Conservation (phyloP, 768 basidiomycete species). For the Agaricus sinodeliciosus region DNA sequence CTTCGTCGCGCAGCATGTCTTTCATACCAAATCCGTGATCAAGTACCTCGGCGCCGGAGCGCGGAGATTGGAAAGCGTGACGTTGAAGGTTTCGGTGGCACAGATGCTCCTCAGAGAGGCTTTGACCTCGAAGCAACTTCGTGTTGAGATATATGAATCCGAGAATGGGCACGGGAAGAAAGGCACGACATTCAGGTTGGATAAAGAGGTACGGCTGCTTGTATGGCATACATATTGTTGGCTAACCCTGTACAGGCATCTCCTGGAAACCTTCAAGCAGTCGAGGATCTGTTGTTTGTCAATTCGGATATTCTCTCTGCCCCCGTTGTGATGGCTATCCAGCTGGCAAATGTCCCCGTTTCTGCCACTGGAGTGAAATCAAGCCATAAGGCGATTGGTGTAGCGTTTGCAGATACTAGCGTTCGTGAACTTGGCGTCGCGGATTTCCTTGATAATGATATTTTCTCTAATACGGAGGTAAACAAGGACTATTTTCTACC, state of each 20-base stretch:
- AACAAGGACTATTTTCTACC: background rate
- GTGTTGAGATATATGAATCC: slow-evolving; percentile 85
- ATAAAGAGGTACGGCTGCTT: slow-evolving; percentile 59
- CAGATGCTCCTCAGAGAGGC: slow-evolving; percentile 84
- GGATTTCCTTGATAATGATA: slow-evolving; percentile 91
- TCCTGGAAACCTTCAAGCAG: slow-evolving; percentile 61
- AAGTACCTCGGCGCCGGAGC: slow-evolving; percentile 80
- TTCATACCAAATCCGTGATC: slow-evolving; percentile 85
- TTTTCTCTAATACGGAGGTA: slow-evolving; percentile 94
- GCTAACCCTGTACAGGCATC: slow-evolving; percentile 32
- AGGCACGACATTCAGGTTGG: slow-evolving; percentile 64
- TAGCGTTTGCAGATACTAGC: slow-evolving; percentile 91
- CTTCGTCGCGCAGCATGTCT: slow-evolving; percentile 80
- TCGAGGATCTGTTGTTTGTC: slow-evolving; percentile 82
- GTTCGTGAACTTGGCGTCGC: slow-evolving; percentile 79
- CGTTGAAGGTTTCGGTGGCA: slow-evolving; percentile 68
- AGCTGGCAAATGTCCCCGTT: slow-evolving; percentile 51
- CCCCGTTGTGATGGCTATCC: slow-evolving; percentile 88
- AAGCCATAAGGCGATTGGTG: slow-evolving; percentile 69
- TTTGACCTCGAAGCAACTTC: slow-evolving; percentile 81
- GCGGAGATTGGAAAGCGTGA: slow-evolving; percentile 65
- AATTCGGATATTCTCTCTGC: slow-evolving; percentile 75
- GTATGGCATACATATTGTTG: background rate
- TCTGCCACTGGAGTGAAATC: slow-evolving; percentile 36
- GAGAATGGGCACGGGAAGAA: slow-evolving; percentile 73